Evolutionary conservation across 2,329 filamentous ascomycete species (phyloP), one percentile per base, ranked within the genome.

Genomic region (Ascochyta lentis): DNA sequence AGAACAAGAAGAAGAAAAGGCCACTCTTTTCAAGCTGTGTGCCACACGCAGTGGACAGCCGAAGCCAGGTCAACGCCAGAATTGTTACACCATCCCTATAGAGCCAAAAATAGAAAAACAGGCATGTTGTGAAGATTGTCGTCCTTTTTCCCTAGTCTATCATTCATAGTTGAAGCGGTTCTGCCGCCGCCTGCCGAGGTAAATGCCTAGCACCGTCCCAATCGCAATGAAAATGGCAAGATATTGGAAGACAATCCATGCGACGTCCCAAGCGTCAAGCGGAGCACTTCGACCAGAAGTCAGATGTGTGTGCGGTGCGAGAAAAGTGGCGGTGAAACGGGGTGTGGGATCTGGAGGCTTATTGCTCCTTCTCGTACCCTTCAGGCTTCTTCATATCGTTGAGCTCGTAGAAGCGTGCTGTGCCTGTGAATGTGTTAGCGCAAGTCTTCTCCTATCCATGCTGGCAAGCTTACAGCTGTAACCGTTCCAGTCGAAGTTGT

Each of bases 401-500:
- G 68, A 92, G 77, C 41, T 97, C 90, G 74, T 90, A 98, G 81
- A 84, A 99, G 67, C 89, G 86, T 31, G 90, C 86, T 48, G 94
- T 97, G 81, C 91, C 91, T 94, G 51, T 91, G n/a, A n/a, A 16
- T 15, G 9, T 47, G 24, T 62, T 69, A 63, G 64, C 46, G 57
- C 47, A 47, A n/a, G 12, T 6, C 19, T 22, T 4, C 6, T 15
- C 15, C 10, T 1, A 22, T 12, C 4, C 15, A 4, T 13, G 3
- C 9, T 3, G 9, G 1, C 40, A 6, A 58, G 81, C 91, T 82
- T 86, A 96, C 93, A 98, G 75, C 92, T 96, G 76, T 97, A 98
- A 48, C 91, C 90, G 78, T 96, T 97, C 96, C 96, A 99, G 79
- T 99, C 95, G 82, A 99, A 99, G 81, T 99, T 99, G 57, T 98